Base-by-base conservation (phyloP, 2,329 filamentous ascomycete species). In the Periconia macrospinosa region DNA sequence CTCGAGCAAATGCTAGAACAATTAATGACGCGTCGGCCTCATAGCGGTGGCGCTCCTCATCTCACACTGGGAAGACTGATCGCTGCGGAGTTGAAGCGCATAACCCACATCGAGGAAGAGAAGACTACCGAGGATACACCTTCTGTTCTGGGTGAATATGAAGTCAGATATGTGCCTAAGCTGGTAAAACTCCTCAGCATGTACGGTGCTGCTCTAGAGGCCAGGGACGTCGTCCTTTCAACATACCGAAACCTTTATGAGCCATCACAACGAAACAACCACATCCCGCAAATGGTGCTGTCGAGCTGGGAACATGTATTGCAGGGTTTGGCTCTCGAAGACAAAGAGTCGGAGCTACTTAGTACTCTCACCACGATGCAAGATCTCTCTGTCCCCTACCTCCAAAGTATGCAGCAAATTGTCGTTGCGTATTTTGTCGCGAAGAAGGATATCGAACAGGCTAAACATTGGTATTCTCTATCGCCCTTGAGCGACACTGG, bases 391-490 rank as follows among this genome's bases (percentile, higher is more conserved):
- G 44, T 70, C 52, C 67, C 67, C 3, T 73, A 81, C 44, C 73
- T 76, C 37, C 60, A 66, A 11, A 44, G 52, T 1, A 74, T 76
- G 23, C 79, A 82, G 51, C 66, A 75, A 52, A 62, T 82, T 33
- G 77, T 94, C 68, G 81, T 86, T 2, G 72, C 71, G 0, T 88
- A 88, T 61, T 91, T 87, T 62, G 83, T 87, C 1, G 70, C 77
- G 13, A 79, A 78, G 43, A 76, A 86, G 59, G 77, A 85, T 45
- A 67, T 88, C 3, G 70, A 79, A n/a, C 81, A 84, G 56, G 86
- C 86, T 2, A 86, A 88, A 65, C 69, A 78, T 13, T 91, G 91
- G 84, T 92, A 89, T 63, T 74, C 81, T 19, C 83, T 82, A 56
- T 78, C 82, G 1, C 75, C 86, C 3, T 64, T 74, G 14, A 69